Evolutionary conservation across 345 rosid genomes (phyloP).

Genomic region (Murraya paniculata): DNA sequence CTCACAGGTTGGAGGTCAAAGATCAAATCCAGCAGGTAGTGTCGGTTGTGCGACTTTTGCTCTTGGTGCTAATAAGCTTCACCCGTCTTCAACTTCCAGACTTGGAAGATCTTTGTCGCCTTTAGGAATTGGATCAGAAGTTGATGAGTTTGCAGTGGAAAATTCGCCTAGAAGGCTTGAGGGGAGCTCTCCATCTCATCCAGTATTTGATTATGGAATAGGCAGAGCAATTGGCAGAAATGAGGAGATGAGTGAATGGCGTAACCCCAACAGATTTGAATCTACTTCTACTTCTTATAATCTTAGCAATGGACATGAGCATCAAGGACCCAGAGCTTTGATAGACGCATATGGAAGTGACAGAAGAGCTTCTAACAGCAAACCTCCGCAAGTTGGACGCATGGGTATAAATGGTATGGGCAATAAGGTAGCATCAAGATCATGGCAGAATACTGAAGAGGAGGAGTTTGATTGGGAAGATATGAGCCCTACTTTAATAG

Average conservation of each 20-base stretch:
- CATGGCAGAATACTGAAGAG: constrained; percentile 99
- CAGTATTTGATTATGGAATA: constrained; percentile 51
- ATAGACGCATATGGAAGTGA: constrained; percentile 97
- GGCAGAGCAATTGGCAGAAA: constrained; percentile 47
- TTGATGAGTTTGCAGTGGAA: constrained; percentile 47
- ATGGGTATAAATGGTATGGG: constrained; percentile 53
- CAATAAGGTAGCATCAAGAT: constrained; percentile 47
- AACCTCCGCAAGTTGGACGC: constrained; percentile 41
- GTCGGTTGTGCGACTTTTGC: constrained; percentile 44
- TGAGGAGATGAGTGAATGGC: constrained; percentile 56
- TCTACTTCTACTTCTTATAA: constrained; percentile 32
- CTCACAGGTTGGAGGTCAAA: constrained; percentile 51
- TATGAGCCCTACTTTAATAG: constrained; percentile 86
- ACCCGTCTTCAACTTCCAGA: constrained; percentile 39
- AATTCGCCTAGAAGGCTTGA: constrained; percentile 66
- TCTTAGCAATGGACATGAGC: constrained; percentile 54
- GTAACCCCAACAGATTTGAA: constrained; percentile 37
- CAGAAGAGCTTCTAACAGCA: constrained; percentile 42
- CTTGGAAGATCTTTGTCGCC: constrained; percentile 42
- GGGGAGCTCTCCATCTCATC: constrained; percentile 58
- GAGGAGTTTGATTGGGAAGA: constrained; percentile 99
- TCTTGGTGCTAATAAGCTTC: constrained; percentile 47
- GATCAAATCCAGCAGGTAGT: constrained; percentile 42
- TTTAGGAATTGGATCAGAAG: constrained; percentile 37
- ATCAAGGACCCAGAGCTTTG: constrained; percentile 78